Evolutionary conservation across 495 filamentous ascomycete species (phyloP).

Genomic region (Xylaria sp.): DNA sequence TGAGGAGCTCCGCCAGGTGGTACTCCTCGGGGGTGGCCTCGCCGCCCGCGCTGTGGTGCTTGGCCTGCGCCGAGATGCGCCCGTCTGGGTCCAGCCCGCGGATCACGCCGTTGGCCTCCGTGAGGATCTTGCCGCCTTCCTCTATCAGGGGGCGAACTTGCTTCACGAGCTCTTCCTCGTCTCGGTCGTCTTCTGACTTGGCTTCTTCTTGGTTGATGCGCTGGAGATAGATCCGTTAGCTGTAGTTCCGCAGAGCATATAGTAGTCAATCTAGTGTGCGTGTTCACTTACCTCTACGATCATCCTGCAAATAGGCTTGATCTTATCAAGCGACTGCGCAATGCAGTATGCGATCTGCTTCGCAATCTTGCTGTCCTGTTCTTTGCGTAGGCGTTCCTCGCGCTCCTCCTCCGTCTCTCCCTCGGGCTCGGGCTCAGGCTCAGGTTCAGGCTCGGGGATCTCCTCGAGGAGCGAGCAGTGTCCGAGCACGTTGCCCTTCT

Average conservation of each 20-base stretch:
- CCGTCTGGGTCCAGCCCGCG: constrained; percentile 91
- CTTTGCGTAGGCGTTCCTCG: constrained; percentile 60
- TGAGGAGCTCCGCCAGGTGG: constrained; percentile 80
- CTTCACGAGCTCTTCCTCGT: constrained; percentile 87
- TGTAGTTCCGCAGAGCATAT: not conserved
- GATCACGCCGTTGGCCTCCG: constrained; percentile 88
- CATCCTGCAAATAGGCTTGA: constrained; percentile 85
- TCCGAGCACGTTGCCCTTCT: constrained; percentile 80
- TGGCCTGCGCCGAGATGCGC: constrained; percentile 82
- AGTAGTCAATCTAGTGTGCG: not conserved
- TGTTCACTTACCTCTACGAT: constrained; percentile 74
- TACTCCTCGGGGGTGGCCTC: constrained; percentile 91
- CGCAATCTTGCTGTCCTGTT: constrained; percentile 77
- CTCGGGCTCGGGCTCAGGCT: constrained; percentile 50
- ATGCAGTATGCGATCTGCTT: constrained; percentile 78
- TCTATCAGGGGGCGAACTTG: constrained; percentile 87
- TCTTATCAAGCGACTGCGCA: constrained; percentile 77
- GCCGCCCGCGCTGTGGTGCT: constrained; percentile 77
- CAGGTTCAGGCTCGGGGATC: constrained; percentile 64
- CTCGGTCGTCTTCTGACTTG: constrained; percentile 87
- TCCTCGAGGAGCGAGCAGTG: constrained; percentile 82
- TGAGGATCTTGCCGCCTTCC: constrained; percentile 78
- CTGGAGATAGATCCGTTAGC: constrained; percentile 46
- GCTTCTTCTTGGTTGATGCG: constrained; percentile 80
- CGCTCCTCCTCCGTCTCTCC: constrained; percentile 59